These are phyloP conservation scores for Aspergillus fumigatiaffinis DNA, from an alignment of 2,329 filamentous ascomycete species.

Conservation along the genomic window DNA sequence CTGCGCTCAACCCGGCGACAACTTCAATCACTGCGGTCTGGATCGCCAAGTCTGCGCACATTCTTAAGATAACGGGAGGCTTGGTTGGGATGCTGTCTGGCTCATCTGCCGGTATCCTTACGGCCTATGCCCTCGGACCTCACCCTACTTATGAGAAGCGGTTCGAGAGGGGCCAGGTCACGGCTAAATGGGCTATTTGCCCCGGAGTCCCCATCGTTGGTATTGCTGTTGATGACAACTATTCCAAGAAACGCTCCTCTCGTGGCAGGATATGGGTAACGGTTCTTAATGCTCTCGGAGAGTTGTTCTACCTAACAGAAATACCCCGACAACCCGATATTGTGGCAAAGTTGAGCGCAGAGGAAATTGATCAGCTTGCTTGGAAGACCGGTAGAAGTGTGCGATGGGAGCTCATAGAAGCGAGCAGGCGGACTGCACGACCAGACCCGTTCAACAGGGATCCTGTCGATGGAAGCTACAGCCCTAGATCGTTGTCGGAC, in stretches of 20 bases:
- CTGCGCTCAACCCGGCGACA: constrained; percentile 64
- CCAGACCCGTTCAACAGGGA: constrained; percentile 70
- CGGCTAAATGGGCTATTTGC: constrained; percentile 82
- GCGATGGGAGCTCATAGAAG: constrained; percentile 76
- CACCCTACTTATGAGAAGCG: constrained; percentile 58
- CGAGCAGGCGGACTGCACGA: constrained; percentile 67
- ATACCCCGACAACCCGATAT: constrained; percentile 57
- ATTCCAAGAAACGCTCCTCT: constrained; percentile 65
- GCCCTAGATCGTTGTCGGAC: constrained; percentile 72
- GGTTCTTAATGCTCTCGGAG: constrained; percentile 87
- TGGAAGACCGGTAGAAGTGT: constrained; percentile 78
- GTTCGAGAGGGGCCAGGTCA: constrained; percentile 70
- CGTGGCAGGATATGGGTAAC: constrained; percentile 81
- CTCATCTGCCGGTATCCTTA: constrained; percentile 77
- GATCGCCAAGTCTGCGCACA: constrained; percentile 76
- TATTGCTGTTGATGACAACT: constrained; percentile 78
- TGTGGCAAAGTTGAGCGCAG: constrained; percentile 38
- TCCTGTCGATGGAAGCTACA: constrained; percentile 69
- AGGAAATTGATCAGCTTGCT: constrained; percentile 62
- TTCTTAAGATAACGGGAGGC: constrained; percentile 69
- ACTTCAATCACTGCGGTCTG: constrained; percentile 77
- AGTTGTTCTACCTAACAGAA: constrained; percentile 79
- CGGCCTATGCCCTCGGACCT: constrained; percentile 71
- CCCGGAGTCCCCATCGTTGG: constrained; percentile 89
- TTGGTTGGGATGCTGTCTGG: constrained; percentile 79